Conservation (phyloP, 257 asterid species). For the Misopates orontium region DNA sequence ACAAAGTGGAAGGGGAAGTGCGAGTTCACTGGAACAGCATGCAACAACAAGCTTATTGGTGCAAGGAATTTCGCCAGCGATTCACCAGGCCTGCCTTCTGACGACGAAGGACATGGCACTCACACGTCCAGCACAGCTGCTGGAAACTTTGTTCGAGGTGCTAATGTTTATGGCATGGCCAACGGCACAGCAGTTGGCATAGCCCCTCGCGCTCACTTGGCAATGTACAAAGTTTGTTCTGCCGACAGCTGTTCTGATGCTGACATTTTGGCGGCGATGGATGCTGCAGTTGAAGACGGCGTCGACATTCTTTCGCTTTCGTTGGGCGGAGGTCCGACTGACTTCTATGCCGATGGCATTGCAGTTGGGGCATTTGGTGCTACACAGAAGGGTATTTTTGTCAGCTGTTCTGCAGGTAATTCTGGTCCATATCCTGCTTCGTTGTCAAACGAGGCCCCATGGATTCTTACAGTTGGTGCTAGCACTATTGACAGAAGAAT, state of each 20-base stretch:
- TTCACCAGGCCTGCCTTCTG: constrained; percentile 28
- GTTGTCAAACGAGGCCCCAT: constrained; percentile 45
- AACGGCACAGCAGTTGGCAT: constrained; percentile 47
- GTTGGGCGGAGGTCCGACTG: constrained; percentile 29
- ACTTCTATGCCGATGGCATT: constrained; percentile 32
- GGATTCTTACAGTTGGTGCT: constrained; percentile 49
- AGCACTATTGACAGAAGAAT: constrained; percentile 41
- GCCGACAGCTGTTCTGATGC: constrained; percentile 15
- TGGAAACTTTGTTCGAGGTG: constrained; percentile 38
- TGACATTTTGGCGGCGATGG: constrained; percentile 46
- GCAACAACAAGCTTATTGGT: constrained; percentile 45
- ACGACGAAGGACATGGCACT: constrained; percentile 47
- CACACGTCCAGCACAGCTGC: constrained; percentile 48
- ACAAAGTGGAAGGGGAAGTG: constrained; percentile 49
- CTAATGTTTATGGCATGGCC: constrained; percentile 41
- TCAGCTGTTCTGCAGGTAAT: constrained; percentile 43
- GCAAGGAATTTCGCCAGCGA: constrained; percentile 35
- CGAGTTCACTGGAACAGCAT: constrained; percentile 27
- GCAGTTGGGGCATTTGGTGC: constrained; percentile 48
- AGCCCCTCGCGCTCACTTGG: constrained; percentile 47
- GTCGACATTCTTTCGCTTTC: constrained; percentile 46
- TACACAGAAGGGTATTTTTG: constrained; percentile 44
- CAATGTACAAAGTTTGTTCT: constrained; percentile 43
- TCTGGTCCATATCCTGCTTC: constrained; percentile 32
- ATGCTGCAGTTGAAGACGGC: constrained; percentile 44